Percentiles rank a stretch among this genome's conserved stretches.
These are phyloP conservation scores for Monosporascus sp. DNA, from an alignment of 2,329 filamentous ascomycete species.

Conservation along the genomic window DNA sequence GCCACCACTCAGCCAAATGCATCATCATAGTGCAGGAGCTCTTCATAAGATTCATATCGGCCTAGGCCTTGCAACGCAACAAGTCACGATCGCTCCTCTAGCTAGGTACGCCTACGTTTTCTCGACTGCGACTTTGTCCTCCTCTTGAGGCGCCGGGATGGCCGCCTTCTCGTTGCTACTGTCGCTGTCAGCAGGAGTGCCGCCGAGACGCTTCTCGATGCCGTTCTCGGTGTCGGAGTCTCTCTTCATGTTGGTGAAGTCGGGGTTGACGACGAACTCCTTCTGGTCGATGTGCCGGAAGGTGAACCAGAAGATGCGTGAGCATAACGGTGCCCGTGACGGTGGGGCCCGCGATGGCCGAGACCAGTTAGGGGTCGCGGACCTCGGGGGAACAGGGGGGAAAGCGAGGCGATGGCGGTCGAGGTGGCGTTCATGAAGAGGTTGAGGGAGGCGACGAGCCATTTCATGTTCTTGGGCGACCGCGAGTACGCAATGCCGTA, in stretches of 20 bases:
- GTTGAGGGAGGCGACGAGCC: conserved; percentile 64
- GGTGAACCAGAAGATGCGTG: conserved; percentile 23
- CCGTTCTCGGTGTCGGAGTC: conserved; percentile 22
- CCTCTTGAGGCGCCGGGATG: too few species aligned
- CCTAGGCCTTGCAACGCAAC: too few species aligned
- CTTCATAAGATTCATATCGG: too few species aligned
- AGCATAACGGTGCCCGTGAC: conserved; percentile 20
- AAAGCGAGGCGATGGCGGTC: conserved; percentile 58
- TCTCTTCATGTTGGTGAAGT: conserved; percentile 22
- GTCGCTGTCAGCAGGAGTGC: too few species aligned
- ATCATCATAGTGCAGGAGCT: too few species aligned
- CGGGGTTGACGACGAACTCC: conserved; percentile 25
- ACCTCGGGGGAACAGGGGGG: conserved; percentile 39
- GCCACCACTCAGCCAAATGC: too few species aligned
- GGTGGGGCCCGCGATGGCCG: conserved; percentile 29
- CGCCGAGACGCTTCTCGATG: conserved; percentile 8
- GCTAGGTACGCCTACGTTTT: too few species aligned
- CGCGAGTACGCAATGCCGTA: conserved; percentile 76
- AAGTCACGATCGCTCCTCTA: too few species aligned
- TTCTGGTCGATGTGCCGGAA: conserved; percentile 24
- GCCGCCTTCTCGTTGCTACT: too few species aligned
- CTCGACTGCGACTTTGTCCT: too few species aligned
- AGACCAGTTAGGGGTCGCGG: conserved; percentile 41
- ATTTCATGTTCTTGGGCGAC: conserved; percentile 75
- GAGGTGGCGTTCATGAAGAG: conserved; percentile 68